Conservation (phyloP, 2,329 filamentous ascomycete genomes). For the Exophiala oligosperma region DNA sequence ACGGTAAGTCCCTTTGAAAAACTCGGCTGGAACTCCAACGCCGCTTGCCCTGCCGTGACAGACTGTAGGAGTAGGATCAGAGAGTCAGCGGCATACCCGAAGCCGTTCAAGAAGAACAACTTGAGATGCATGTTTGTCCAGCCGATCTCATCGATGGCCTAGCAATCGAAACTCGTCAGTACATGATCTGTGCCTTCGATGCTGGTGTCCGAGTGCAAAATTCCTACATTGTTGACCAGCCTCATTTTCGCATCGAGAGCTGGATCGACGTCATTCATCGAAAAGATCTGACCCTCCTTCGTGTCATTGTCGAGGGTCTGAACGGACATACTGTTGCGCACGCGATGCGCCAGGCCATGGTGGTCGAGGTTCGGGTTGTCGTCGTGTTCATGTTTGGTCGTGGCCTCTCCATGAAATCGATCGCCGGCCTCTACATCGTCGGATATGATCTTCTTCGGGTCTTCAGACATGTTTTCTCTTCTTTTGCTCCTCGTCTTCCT, state of each 20-base stretch:
- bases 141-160: slow-evolving; percentile 57
- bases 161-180: background rate
- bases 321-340: slow-evolving; percentile 22
- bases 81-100: slow-evolving; percentile 50
- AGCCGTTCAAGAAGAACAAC: slow-evolving; percentile 63
- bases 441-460: slow-evolving; percentile 7
- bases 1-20: slow-evolving; percentile 35
- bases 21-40: slow-evolving; percentile 24
- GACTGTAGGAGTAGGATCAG: slow-evolving; percentile 33
- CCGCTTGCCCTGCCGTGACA: slow-evolving; percentile 25
- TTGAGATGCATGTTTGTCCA: slow-evolving; percentile 62
- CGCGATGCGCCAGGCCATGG: slow-evolving; percentile 7
- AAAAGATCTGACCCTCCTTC: slow-evolving; percentile 27
- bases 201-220: no score
- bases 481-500: background rate
- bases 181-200: background rate
- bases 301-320: slow-evolving; percentile 12
- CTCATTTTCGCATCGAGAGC: slow-evolving; percentile 42
- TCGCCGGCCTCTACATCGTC: slow-evolving; percentile 3
- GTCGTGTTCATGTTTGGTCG: slow-evolving; percentile 2
- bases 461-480: slow-evolving; percentile 7
- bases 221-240: slow-evolving; percentile 35
- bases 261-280: slow-evolving; percentile 36
- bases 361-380: slow-evolving; percentile 5
- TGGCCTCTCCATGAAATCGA: slow-evolving; percentile 1